Conservation (phyloP, 768 basidiomycete genomes). For the Terana coerulea region DNA sequence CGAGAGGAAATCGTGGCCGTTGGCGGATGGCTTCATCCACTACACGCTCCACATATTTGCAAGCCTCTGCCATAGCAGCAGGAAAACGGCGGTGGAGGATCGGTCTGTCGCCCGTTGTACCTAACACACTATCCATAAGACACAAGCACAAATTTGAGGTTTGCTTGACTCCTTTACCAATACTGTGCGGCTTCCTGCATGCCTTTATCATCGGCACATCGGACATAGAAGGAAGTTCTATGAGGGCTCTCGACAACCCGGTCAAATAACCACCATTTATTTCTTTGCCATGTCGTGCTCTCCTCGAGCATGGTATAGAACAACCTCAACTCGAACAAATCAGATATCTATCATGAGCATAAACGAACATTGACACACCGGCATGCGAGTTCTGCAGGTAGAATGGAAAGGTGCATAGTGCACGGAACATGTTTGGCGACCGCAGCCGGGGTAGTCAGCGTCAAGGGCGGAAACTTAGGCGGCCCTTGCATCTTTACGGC, state of each 20-base stretch:
- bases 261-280: conserved; percentile 86
- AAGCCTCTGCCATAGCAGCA: conserved; percentile 74
- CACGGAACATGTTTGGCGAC: conserved; percentile 71
- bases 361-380: conserved; percentile 16
- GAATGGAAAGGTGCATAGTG: conserved; percentile 63
- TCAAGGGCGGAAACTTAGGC: conserved; percentile 54
- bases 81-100: conserved; percentile 56
- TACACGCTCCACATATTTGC: conserved; percentile 59
- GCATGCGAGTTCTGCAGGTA: conserved; percentile 74
- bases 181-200: conserved; percentile 75
- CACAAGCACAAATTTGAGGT: neutral
- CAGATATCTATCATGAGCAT: neutral
- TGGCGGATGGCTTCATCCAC: conserved; percentile 70
- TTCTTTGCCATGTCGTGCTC: conserved; percentile 61
- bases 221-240: conserved; percentile 71
- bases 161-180: conserved; percentile 45
- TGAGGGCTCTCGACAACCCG: conserved; percentile 81
- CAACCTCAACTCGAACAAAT: conserved; percentile 32
- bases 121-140: conserved; percentile 31
- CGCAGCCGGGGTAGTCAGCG: conserved; percentile 56
- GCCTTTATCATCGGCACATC: conserved; percentile 40
- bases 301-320: conserved; percentile 70
- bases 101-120: conserved; percentile 74
- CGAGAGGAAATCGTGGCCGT: conserved; percentile 56
- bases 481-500: conserved; percentile 26